Evolutionary conservation across 1,284 basidiomycete species (phyloP), one percentile per base, ranked within the genome.

Genomic region (Trametes hirsuta): DNA sequence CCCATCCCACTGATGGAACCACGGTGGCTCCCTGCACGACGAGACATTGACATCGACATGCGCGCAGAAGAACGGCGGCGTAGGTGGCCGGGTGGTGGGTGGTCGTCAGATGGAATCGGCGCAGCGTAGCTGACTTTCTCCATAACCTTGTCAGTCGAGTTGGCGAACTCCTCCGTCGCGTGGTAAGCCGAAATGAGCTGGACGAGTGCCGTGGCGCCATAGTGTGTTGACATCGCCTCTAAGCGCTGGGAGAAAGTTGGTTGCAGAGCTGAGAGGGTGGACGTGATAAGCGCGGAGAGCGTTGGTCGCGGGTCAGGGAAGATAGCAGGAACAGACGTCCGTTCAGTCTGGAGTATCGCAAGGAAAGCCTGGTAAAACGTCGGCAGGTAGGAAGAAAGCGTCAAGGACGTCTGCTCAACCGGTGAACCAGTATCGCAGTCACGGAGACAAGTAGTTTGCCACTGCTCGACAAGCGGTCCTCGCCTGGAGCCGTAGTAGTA

Each of bases 401-500:
- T 68, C 39, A 69, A 64, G 6, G 72, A 69, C 4, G 71, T 65
- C 15, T 69, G 63, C 4, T 67, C 62, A 22, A 69, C 55, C 22
- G 68, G 62, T 8, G 73, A 59, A 42, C 71, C 61, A 15, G 74
- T 67, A 42, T 81, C 81, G 53, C 78, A 81, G 63, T 88, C 89
- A 1, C 74, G 62, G 39, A 92, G 71, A 1, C 71, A 69, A 1
- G 81, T 80, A 30, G 78, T 78, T 63, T 84, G 80, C 95, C 95
- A 98, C 53, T 82, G 69, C 15, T 85, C 76, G 44, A 91, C 79
- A 12, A 97, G 72, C 6, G 79, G 69, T 11, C 83, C 79, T 53
- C 92, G 80, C 47, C 93, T 81, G 4, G 91, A 90, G 6, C 91
- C 93, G 72, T 95, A 93, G 77, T 97, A 98, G 72, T 96, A 97